These are phyloP conservation scores for Phialocephala sp. DNA, from an alignment of 2,329 filamentous ascomycete genomes.

Conservation along the genomic window DNA sequence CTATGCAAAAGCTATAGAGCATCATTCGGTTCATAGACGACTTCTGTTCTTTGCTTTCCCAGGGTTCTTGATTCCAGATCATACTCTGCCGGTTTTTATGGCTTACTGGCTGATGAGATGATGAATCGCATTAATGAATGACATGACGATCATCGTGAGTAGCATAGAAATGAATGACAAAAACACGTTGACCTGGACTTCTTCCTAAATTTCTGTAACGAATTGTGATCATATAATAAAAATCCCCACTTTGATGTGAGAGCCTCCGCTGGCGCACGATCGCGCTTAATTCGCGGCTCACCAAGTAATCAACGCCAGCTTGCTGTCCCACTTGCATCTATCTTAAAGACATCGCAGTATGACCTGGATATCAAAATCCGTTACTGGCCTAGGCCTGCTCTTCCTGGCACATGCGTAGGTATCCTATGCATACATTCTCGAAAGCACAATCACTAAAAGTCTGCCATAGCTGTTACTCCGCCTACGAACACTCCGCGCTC, in stretches of 20 bases:
- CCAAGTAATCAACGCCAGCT: slow-evolving; percentile 6
- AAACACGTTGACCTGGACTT: slow-evolving; percentile 14
- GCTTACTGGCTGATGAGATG: slow-evolving; percentile 30
- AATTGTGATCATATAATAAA: background rate
- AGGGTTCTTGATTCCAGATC: background rate
- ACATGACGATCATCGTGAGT: slow-evolving; percentile 41
- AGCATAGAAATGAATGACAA: slow-evolving; percentile 38
- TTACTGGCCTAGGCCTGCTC: slow-evolving; percentile 77
- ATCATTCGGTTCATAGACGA: slow-evolving; percentile 31
- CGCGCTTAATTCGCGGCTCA: slow-evolving; percentile 18
- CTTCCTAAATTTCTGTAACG: background rate
- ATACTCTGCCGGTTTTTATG: slow-evolving; percentile 30
- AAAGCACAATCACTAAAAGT: slow-evolving; percentile 4
- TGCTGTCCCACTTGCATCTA: background rate
- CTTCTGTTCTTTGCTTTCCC: slow-evolving; percentile 10
- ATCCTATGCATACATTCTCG: slow-evolving; percentile 7
- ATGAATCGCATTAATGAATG: slow-evolving; percentile 33
- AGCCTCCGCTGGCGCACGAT: background rate
- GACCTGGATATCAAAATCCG: slow-evolving; percentile 72
- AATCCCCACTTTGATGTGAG: background rate
- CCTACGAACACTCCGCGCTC: slow-evolving; percentile 86
- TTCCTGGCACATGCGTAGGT: slow-evolving; percentile 87
- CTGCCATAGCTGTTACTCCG: slow-evolving; percentile 83
- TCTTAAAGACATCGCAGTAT: slow-evolving; percentile 51
- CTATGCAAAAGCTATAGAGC: slow-evolving; percentile 90